These are phyloP conservation scores for Madurella mycetomatis DNA, from an alignment of 2,329 filamentous ascomycete species.

Conservation along the genomic window DNA sequence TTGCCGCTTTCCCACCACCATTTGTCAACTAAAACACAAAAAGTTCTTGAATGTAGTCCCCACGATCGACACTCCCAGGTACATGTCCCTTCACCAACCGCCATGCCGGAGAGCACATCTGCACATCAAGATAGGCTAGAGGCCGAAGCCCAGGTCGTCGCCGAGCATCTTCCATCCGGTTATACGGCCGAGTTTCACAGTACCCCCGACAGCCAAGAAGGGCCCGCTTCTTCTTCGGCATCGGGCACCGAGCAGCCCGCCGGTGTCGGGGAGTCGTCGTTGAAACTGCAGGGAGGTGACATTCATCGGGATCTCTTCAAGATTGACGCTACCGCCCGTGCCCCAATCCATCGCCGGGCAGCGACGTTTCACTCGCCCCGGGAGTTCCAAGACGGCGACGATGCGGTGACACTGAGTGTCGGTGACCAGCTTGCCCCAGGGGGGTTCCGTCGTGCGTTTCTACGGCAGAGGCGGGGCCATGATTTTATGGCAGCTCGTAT, in stretches of 20 bases:
- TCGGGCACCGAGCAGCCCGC: not conserved
- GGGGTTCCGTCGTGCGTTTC: slow-evolving; percentile 48
- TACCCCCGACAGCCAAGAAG: slow-evolving; percentile 2
- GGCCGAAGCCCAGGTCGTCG: slow-evolving; percentile 30
- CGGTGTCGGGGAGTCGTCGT: slow-evolving; percentile 54
- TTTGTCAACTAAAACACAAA: not conserved
- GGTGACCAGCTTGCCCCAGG: slow-evolving; percentile 41
- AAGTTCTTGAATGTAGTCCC: not conserved
- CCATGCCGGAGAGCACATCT: slow-evolving; percentile 9
- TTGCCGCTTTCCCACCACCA: not conserved
- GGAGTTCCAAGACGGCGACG: slow-evolving; percentile 24
- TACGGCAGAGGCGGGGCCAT: slow-evolving; percentile 34
- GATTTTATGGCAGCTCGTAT: slow-evolving; percentile 39
- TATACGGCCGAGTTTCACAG: slow-evolving; percentile 32
- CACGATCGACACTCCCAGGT: no score
- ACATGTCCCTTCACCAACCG: not conserved
- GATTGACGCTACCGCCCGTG: slow-evolving; percentile 56
- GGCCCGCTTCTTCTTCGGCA: slow-evolving; percentile 1
- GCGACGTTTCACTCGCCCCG: slow-evolving; percentile 61
- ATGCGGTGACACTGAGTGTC: slow-evolving; percentile 24
- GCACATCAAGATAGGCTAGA: slow-evolving; percentile 14
- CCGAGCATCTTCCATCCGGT: slow-evolving; percentile 32
- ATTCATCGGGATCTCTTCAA: slow-evolving; percentile 76
- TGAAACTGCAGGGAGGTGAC: slow-evolving; percentile 70
- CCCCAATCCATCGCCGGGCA: slow-evolving; percentile 49